Evolutionary conservation across 2,329 filamentous ascomycete genomes (phyloP), one percentile per base, ranked within the genome.

Genomic region (Phialemonium atrogriseum): DNA sequence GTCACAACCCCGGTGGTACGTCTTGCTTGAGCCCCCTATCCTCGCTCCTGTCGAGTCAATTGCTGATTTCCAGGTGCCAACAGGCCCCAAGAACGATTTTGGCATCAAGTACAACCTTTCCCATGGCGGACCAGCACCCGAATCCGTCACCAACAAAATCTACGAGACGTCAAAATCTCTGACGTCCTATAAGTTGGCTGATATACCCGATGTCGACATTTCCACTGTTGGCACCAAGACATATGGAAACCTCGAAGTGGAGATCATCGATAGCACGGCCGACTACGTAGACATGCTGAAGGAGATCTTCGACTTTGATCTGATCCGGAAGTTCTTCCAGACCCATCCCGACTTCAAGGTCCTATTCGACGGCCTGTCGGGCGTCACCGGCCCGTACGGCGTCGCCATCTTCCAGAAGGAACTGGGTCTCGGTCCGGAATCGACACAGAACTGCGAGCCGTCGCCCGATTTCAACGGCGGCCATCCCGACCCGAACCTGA

Each of bases 51-150:
- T 27, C n/a, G 9, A 13, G 24, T 35, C 21, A 31, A 23, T 31
- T 30, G 14, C 18, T 16, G 14, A 24, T 24, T n/a, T 13, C 10
- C 15, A n/a, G 9, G 23, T 16, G 12, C 29, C 9, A 28, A 25
- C 47, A 94, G 86, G 88, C 31, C 91, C 91, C 40, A 82, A 77
- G 48, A 83, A 91, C 57, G 91, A 98, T 64, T 98, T 98, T 51
- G 91, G 91, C 49, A 98, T 98, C 79, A 98, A 98, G 70, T 98
- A 98, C 76, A 98, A 98, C 72, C 72, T 98, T 37, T 71, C 86
- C 58, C 96, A 98, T 54, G 91, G 91, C 49, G 91, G 88, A 35
- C 91, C 91, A 25, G 91, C 91, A 35, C 91, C 91, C 37, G 91
- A 98, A 62, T 81, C 84, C 33, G 85, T 98, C 45, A 98, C 91